phyloP scores from a whole-genome alignment of 805 yeast species.

The Ascoidea tarda region DNA sequence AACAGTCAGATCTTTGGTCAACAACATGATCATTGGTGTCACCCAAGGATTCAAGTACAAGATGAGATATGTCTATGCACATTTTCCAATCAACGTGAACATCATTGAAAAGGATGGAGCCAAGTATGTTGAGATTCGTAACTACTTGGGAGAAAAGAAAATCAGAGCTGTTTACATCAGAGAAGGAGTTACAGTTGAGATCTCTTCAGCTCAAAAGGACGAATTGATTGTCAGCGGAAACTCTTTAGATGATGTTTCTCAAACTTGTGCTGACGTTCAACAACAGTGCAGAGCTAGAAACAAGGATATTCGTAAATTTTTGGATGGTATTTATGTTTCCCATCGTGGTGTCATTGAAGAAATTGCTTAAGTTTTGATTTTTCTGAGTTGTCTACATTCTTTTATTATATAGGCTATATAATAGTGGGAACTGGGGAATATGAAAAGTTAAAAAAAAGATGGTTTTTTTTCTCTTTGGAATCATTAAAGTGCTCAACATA shows the following conservation, averaged over 20 bases:
- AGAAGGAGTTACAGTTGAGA: conserved; percentile 81
- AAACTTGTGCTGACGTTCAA: conserved; percentile 96
- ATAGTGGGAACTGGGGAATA: too few relatives aligned
- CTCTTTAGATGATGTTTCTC: conserved; percentile 96
- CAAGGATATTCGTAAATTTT: conserved; percentile 99
- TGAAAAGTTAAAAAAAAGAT: too few relatives aligned
- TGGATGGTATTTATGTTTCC: conserved; percentile 99
- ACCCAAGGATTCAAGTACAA: conserved; percentile 98
- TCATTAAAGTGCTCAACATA: neutral
- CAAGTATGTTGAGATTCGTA: conserved; percentile 87
- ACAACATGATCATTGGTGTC: conserved; percentile 96
- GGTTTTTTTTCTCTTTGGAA: neutral
- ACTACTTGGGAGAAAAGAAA: conserved; percentile 98
- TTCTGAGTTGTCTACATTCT: too few relatives aligned
- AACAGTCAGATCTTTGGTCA: conserved; percentile 91
- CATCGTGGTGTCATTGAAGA: conserved; percentile 81
- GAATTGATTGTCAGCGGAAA: conserved; percentile 88
- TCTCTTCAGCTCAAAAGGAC: conserved; percentile 81
- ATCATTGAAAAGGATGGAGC: conserved; percentile 65
- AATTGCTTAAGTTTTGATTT: conserved; percentile 15
- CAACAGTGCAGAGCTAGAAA: conserved; percentile 97
- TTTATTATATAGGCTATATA: too few relatives aligned
- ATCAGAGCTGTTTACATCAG: conserved; percentile 78
- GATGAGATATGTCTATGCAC: conserved; percentile 99
- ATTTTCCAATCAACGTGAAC: conserved; percentile 99